phyloP scores from a whole-genome alignment of 371 early-diverging fungal species.

The Lichtheimia ornata region DNA sequence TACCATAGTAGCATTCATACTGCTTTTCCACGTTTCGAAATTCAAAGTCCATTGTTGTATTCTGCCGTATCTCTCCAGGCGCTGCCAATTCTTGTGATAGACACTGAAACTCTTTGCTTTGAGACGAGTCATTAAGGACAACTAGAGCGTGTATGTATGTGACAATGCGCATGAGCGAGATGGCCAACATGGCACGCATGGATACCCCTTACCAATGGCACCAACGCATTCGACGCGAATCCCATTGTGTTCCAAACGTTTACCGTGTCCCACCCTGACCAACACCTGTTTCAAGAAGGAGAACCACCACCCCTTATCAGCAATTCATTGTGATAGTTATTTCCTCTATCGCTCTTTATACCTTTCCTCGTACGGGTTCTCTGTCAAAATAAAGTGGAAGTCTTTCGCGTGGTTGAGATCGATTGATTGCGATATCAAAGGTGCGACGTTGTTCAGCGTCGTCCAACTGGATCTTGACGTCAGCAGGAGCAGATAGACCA shows the following conservation, averaged over 20 bases:
- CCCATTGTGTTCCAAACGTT: conserved; percentile 93
- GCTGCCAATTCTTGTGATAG: conserved; percentile 87
- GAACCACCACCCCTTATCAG: not conserved
- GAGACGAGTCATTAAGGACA: conserved; percentile 92
- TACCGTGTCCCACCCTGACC: conserved; percentile 87
- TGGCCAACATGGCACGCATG: no score
- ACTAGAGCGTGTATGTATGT: not conserved
- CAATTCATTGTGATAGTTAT: no score
- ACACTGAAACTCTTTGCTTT: conserved; percentile 92
- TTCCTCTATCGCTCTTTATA: conserved; percentile 23
- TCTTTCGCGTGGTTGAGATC: conserved; percentile 52
- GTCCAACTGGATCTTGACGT: conserved; percentile 5
- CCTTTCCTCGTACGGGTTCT: conserved; percentile 94
- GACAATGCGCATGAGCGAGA: no score
- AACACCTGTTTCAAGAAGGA: conserved; percentile 56
- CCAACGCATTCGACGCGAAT: conserved; percentile 97
- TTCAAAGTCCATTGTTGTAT: conserved; percentile 79
- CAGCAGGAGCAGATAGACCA: conserved; percentile 8
- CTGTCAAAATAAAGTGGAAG: conserved; percentile 96
- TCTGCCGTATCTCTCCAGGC: conserved; percentile 83
- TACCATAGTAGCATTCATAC: conserved; percentile 89
- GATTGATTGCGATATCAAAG: conserved; percentile 1
- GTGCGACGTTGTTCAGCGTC: conserved; percentile 6
- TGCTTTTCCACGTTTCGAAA: conserved; percentile 93
- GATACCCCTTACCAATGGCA: conserved; percentile 70